phyloP scores from a whole-genome alignment of 1,284 basidiomycete genomes.

The Paramarasmius palmivorus region DNA sequence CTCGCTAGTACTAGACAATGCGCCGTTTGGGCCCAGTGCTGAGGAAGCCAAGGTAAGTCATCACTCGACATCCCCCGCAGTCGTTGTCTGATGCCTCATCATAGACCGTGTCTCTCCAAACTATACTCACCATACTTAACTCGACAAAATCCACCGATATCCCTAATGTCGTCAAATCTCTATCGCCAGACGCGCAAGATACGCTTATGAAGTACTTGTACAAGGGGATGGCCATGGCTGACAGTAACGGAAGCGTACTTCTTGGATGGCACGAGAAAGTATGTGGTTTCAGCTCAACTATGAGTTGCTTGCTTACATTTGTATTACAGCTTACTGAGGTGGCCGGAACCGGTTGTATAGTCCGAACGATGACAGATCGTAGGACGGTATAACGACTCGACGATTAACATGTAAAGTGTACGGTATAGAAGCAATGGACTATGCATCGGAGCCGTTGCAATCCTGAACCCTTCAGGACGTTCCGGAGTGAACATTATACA shows the following conservation, averaged over 20 bases:
- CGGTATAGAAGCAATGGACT: neutral
- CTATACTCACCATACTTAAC: slow-evolving; percentile 92
- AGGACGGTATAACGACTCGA: slow-evolving; percentile 60
- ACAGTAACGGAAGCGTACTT: slow-evolving; percentile 86
- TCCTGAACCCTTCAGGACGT: too few relatives aligned
- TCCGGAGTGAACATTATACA: too few relatives aligned
- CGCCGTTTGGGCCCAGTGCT: slow-evolving; percentile 83
- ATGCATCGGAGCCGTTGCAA: neutral
- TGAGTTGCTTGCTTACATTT: slow-evolving; percentile 2
- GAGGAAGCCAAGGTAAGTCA: slow-evolving; percentile 85
- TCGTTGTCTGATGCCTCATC: neutral
- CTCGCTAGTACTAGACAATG: slow-evolving; percentile 66
- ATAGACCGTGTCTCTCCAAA: slow-evolving; percentile 78
- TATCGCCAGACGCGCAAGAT: slow-evolving; percentile 84
- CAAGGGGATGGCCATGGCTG: slow-evolving; percentile 90
- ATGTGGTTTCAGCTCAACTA: slow-evolving; percentile 21
- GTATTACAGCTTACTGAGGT: slow-evolving; percentile 87
- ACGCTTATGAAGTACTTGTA: slow-evolving; percentile 98
- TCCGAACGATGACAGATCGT: slow-evolving; percentile 96
- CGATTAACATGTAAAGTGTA: neutral
- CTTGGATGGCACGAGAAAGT: slow-evolving; percentile 98
- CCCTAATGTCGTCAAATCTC: slow-evolving; percentile 68
- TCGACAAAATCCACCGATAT: slow-evolving; percentile 94
- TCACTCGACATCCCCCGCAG: neutral
- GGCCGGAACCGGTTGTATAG: slow-evolving; percentile 95